phyloP scores from a whole-genome alignment of 1,284 basidiomycete species.

The Malassezia brasiliensis region DNA sequence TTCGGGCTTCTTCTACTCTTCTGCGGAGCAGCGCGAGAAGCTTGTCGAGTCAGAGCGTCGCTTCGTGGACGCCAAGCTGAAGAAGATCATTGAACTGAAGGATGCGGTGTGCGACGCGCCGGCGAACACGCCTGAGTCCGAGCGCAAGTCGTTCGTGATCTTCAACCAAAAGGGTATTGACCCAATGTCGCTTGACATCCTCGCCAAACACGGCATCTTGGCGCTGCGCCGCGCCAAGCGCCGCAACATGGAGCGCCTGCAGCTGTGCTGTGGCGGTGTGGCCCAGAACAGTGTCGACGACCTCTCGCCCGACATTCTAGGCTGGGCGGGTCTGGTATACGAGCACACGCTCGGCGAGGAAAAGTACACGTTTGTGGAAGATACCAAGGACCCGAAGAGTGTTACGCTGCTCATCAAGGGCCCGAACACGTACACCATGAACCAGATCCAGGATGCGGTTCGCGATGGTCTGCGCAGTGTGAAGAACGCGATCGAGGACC shows the following conservation, averaged over 20 bases:
- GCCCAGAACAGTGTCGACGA: conserved; percentile 99
- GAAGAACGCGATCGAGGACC: conserved; percentile 93
- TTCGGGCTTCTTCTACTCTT: conserved; percentile 98
- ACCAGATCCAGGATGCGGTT: conserved; percentile 92
- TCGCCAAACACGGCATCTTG: conserved; percentile 93
- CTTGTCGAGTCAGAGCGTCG: conserved; percentile 92
- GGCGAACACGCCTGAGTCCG: conserved; percentile 32
- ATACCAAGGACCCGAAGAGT: conserved; percentile 89
- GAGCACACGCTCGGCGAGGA: conserved; percentile 98
- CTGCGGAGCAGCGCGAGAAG: conserved; percentile 95
- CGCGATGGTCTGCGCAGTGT: conserved; percentile 91
- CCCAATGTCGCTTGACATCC: conserved; percentile 86
- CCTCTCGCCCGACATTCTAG: conserved; percentile 77
- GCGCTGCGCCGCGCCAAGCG: conserved; percentile 90
- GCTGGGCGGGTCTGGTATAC: conserved; percentile 96
- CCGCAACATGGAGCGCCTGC: conserved; percentile 52
- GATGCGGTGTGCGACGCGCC: conserved; percentile 70
- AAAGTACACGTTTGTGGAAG: conserved; percentile 96
- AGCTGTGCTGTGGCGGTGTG: conserved; percentile 78
- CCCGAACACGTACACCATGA: conserved; percentile 92
- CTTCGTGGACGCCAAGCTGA: conserved; percentile 87
- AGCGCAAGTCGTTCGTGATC: conserved; percentile 78
- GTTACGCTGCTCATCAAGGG: conserved; percentile 79
- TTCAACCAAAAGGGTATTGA: conserved; percentile 99
- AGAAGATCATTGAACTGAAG: conserved; percentile 95